Base-by-base conservation (phyloP, 306 rosid genomes). In the Oxytropis ochrocephala region DNA sequence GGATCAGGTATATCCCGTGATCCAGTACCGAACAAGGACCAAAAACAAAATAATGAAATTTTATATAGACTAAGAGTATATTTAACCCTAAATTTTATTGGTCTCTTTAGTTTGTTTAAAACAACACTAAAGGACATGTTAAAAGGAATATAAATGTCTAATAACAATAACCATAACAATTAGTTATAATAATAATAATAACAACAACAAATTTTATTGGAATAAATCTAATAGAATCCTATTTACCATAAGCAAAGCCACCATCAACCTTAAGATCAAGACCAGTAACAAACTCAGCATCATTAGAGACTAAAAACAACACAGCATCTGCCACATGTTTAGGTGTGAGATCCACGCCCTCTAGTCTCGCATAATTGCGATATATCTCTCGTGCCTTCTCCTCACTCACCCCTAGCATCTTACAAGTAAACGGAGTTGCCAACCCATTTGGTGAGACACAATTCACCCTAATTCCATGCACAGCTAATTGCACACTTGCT, bases 381-480 rank as follows among this genome's bases (percentile, higher is more conserved):
- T 38, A 73, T 3, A 0, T 1, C 46, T 65, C 30, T 64, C 65
- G 68, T 9, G 71, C 1, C 44, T 84, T 82, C 2, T 19, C 75
- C 18, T 9, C 24, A 0, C 41, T 67, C 71, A 7, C 8, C 5
- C 72, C 79, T 0, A 2, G 2, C 3, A 39, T 3, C 0, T 7
- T 16, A 7, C 71, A 17, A 6, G 80, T 50, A 44, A 85, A 1
- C 5, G 87, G 82, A n/a, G 88, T 81, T 11, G 41, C 80, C 0
- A 81, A 0, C 1, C 36, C 79, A 35, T 44, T 72, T 1, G 93
- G 88, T 1, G 93, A 87, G 14, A 87, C 85, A 47, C 84, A 71
- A 59, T 87, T 87, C 66, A 87, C 93, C 64, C 88, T 79, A 0
- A 87, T 78, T 0, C 88, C 88, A 17, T 70, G 75, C n/a, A 6